A percentile compares a stretch with the other conserved stretches of the same genome.
These are phyloP conservation scores for Hordeum pubiflorum DNA, from an alignment of 202 grass and related monocot genomes.

Conservation along the genomic window DNA sequence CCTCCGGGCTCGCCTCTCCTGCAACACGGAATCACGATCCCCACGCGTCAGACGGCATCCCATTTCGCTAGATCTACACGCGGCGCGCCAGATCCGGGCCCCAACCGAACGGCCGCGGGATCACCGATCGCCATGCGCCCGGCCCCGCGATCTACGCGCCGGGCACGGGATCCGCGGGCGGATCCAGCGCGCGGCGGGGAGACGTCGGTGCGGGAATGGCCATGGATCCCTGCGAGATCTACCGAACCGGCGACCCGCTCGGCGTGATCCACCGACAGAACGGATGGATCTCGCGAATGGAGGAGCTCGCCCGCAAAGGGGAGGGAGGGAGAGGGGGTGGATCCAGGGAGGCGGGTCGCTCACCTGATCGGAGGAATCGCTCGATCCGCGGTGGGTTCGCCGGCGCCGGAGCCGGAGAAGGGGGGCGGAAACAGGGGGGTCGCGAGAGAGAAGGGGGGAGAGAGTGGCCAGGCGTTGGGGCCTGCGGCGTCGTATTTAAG, in stretches of 20 bases:
- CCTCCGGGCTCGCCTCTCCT: slow-evolving; percentile 16
- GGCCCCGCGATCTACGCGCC: background rate
- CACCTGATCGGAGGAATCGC: slow-evolving; percentile 13
- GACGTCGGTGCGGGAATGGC: background rate
- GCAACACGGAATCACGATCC: background rate
- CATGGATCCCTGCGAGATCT: background rate
- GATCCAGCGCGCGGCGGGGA: background rate
- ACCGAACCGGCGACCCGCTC: background rate
- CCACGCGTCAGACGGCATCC: background rate
- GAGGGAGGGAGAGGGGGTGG: background rate
- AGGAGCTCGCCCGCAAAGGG: background rate
- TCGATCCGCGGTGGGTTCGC: slow-evolving; percentile 22
- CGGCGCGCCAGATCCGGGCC: slow-evolving; percentile 12
- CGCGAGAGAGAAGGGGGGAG: background rate
- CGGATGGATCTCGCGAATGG: background rate
- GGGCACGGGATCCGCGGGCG: slow-evolving; percentile 2
- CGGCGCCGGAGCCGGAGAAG: slow-evolving; percentile 19
- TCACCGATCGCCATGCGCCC: background rate
- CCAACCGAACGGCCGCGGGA: slow-evolving; percentile 7
- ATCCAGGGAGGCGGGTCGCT: background rate
- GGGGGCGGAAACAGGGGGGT: slow-evolving; percentile 1
- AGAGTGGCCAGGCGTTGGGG: background rate
- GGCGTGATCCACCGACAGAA: background rate
- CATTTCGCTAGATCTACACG: slow-evolving; percentile 21
- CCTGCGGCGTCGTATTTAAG: slow-evolving; percentile 29